Conservation (phyloP, 176 grass and related monocot species). For the Alloteropsis semialata region DNA sequence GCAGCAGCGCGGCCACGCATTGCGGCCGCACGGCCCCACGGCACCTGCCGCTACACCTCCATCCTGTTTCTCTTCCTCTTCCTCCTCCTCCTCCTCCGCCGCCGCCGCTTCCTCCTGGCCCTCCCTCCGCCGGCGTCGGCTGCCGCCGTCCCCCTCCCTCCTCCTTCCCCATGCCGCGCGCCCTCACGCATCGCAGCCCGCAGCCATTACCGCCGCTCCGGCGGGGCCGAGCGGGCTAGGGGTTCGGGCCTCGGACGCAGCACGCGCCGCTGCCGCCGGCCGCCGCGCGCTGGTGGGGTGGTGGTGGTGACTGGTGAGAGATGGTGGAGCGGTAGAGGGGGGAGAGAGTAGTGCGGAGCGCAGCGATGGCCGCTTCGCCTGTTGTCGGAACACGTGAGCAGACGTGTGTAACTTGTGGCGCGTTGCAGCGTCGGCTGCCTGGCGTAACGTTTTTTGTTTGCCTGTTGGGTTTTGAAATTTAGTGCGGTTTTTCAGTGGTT, state of each 20-base stretch:
- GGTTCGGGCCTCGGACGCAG: background rate
- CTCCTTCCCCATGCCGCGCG: conserved; percentile 59
- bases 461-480: background rate
- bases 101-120: background rate
- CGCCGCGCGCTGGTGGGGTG: conserved; percentile 11
- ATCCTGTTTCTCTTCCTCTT: background rate
- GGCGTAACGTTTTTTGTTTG: background rate
- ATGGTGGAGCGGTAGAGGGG: background rate
- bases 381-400: background rate
- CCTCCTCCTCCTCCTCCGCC: conserved; percentile 1
- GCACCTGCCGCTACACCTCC: conserved; percentile 2
- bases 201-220: conserved; percentile 7
- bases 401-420: background rate
- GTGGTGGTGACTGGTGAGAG: background rate
- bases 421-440: background rate
- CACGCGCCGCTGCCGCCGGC: background rate
- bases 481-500: no score
- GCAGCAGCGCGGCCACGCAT: conserved; percentile 57
- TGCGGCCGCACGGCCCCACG: conserved; percentile 39
- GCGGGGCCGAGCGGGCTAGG: background rate
- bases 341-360: no score
- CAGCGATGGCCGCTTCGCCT: conserved; percentile 8
- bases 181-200: conserved; percentile 38
- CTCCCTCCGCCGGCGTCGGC: conserved; percentile 8
- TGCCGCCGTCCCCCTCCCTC: conserved; percentile 14